Base-by-base conservation (phyloP, 75 land plant species). In the Ceratopteris richardii region DNA sequence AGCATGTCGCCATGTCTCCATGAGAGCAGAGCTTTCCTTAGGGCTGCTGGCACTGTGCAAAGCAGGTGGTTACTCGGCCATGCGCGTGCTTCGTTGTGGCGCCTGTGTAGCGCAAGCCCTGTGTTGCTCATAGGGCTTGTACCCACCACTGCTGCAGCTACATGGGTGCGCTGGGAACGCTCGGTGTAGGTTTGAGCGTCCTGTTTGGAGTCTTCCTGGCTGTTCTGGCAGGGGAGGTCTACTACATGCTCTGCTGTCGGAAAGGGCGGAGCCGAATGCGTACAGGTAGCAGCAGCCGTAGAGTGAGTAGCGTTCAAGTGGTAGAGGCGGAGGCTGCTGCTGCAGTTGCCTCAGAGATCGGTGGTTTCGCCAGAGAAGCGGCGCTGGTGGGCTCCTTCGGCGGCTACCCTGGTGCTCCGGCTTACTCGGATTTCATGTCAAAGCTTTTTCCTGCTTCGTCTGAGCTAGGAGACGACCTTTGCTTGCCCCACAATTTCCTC, bases 111-210 rank as follows among this genome's bases (percentile, higher is more conserved):
- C 37, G 3, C 7, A 4, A 4, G 37, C 9, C 9, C 37, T 9
- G 37, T n/a, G n/a, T n/a, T n/a, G 37, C 37, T 9, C 7, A 3
- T 9, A 9, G 37, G 9, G 3, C 37, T 33, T 4, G 37, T 4
- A 9, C 7, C 37, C 37, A 33, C 7, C 37, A 4, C 37, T 33
- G 3, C 9, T 3, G 3, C 37, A 9, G 9, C 9, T n/a, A n/a
- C 37, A 57, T 57, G 60, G 60, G 37, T 12, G 30, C 60, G 33
- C 37, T 57, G 31, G 60, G 60, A 57, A 31, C 60, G 60, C 60
- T 57, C 14, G 60, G 60, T 1, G 37, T 57, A n/a, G 60, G 60
- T 6, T 40, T 57, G 16, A 57, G 60, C 40, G 39, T 57, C 14
- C 37, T 57, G 14, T 57, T 57, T n/a, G 60, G 60, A 17, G 12